Conservation (phyloP, 148 eudicot species). For the Rhododendron vialii region DNA sequence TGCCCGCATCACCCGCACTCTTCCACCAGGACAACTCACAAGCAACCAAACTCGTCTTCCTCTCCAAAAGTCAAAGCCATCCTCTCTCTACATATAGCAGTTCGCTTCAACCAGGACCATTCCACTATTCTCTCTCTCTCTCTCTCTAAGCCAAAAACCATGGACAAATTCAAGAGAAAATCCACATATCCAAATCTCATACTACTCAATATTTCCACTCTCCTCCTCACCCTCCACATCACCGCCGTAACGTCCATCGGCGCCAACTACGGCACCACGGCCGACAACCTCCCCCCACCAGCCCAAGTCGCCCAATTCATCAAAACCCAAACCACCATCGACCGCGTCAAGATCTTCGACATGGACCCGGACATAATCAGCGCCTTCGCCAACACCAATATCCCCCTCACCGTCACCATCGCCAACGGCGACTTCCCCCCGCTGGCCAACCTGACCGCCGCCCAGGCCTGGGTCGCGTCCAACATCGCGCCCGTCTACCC, state of each 20-base stretch:
- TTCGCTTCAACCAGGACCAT: neutral
- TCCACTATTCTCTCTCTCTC: conserved; percentile 14
- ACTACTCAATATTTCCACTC: conserved; percentile 1
- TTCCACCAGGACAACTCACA: too few relatives aligned
- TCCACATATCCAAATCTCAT: neutral
- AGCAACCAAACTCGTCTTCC: neutral
- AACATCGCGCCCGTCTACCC: conserved; percentile 57
- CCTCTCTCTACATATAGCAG: neutral
- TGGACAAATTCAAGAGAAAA: neutral
- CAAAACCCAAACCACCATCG: conserved; percentile 45
- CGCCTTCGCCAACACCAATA: conserved; percentile 61
- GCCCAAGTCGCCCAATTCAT: conserved; percentile 66
- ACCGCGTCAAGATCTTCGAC: conserved; percentile 66
- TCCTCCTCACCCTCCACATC: conserved; percentile 5
- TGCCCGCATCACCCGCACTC: neutral
- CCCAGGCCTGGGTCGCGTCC: conserved; percentile 45
- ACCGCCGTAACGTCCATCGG: conserved; percentile 31
- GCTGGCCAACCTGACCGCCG: conserved; percentile 30
- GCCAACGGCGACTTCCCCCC: conserved; percentile 65
- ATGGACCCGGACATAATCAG: conserved; percentile 49
- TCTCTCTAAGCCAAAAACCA: neutral
- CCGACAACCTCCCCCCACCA: conserved; percentile 42
- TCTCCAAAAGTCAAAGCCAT: neutral
- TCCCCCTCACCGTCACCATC: conserved; percentile 54
- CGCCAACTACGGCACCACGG: conserved; percentile 52